These are phyloP conservation scores for Alternaria gansuensis DNA, from an alignment of 2,329 filamentous ascomycete genomes.

Conservation along the genomic window DNA sequence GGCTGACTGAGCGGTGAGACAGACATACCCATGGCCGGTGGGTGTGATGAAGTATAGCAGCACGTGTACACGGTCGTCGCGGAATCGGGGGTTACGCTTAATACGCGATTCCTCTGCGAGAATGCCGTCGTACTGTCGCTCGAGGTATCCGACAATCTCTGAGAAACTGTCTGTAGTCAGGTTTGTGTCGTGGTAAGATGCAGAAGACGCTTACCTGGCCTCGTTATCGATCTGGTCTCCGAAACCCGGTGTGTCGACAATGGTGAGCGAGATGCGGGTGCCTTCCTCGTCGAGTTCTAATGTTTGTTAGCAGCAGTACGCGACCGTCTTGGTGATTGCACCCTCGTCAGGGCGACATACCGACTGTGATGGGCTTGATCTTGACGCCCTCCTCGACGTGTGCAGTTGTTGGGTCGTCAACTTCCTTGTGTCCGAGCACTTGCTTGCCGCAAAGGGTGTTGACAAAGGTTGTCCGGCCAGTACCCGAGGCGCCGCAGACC, in stretches of 20 bases:
- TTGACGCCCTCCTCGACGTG: slow-evolving; percentile 96
- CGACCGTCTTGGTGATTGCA: neutral
- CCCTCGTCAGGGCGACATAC: slow-evolving; percentile 62
- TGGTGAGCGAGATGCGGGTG: slow-evolving; percentile 96
- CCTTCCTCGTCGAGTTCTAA: slow-evolving; percentile 94
- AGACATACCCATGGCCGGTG: slow-evolving; percentile 85
- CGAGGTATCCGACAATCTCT: slow-evolving; percentile 97
- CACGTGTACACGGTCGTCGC: slow-evolving; percentile 97
- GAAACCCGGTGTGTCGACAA: slow-evolving; percentile 97
- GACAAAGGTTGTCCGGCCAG: slow-evolving; percentile 97
- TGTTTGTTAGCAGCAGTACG: slow-evolving; percentile 17
- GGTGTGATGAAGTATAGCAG: slow-evolving; percentile 99
- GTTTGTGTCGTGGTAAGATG: slow-evolving; percentile 14
- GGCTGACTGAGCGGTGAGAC: neutral
- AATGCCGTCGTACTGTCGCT: slow-evolving; percentile 99
- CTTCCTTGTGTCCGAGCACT: slow-evolving; percentile 90
- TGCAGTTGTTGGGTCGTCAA: slow-evolving; percentile 86
- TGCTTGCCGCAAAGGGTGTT: slow-evolving; percentile 98
- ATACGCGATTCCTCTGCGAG: slow-evolving; percentile 99
- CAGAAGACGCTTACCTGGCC: slow-evolving; percentile 72
- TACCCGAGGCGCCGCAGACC: slow-evolving; percentile 99
- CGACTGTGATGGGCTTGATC: slow-evolving; percentile 98
- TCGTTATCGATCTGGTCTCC: slow-evolving; percentile 99
- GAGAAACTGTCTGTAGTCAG: slow-evolving; percentile 73
- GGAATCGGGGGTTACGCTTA: slow-evolving; percentile 99